Conservation (phyloP, 148 eudicot species). For the Rheum nobile region DNA sequence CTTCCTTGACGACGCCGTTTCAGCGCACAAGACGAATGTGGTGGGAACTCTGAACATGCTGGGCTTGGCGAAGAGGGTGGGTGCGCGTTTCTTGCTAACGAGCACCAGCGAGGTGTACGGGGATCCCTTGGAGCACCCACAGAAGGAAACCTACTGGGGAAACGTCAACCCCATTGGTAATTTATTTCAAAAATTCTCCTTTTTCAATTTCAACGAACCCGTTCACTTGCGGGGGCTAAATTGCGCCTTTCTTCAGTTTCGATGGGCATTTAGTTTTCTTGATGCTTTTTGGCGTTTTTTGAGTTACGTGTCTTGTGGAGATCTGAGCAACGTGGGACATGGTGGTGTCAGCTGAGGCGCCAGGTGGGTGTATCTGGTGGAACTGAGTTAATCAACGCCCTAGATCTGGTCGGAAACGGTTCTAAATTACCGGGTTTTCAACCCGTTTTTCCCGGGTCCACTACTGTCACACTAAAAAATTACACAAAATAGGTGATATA, state of each 20-base stretch:
- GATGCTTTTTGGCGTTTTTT: neutral
- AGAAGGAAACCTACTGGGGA: slow-evolving; percentile 96
- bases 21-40: slow-evolving; percentile 87
- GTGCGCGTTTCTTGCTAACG: slow-evolving; percentile 84
- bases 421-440: neutral
- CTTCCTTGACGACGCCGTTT: neutral
- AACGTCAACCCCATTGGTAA: slow-evolving; percentile 94
- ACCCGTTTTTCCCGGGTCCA: slow-evolving; percentile 1
- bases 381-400: neutral
- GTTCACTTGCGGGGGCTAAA: neutral
- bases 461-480: too few relatives aligned
- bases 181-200: neutral
- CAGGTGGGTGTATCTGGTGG: neutral
- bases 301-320: neutral
- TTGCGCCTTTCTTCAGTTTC: neutral
- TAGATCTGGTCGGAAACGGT: neutral
- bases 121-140: slow-evolving; percentile 93
- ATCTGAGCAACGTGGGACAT: slow-evolving; percentile 1
- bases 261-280: too few relatives aligned
- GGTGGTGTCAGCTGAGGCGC: neutral
- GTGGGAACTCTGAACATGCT: slow-evolving; percentile 97
- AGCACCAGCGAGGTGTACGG: slow-evolving; percentile 99
- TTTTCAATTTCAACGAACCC: neutral
- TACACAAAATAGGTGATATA: neutral
- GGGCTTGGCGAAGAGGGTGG: slow-evolving; percentile 90